A percentile compares a stretch with the other conserved stretches of the same genome.
phyloP scores from a whole-genome alignment of 345 rosid species.

The Syzygium grande region DNA sequence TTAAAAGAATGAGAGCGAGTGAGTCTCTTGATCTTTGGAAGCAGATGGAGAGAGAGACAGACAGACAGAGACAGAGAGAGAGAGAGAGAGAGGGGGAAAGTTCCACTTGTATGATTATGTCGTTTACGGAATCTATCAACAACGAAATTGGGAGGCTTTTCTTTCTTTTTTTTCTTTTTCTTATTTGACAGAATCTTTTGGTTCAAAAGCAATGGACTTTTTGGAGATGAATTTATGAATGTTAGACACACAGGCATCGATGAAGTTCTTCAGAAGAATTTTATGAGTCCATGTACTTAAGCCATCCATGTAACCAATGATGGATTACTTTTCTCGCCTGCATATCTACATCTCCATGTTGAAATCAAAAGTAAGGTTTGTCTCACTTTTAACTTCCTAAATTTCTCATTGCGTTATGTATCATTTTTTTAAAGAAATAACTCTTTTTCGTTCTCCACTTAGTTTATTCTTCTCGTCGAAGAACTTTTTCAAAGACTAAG shows the following conservation, averaged over 20 bases:
- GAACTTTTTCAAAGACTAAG: neutral
- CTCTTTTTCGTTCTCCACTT: neutral
- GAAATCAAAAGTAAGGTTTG: neutral
- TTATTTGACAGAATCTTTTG: neutral
- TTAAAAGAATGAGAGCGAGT: neutral
- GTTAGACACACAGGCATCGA: neutral
- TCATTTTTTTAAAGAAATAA: neutral
- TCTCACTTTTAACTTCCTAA: neutral
- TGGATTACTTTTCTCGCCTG: neutral
- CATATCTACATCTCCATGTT: neutral
- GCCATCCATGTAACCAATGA: rapidly evolving
- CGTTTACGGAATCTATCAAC: conserved; percentile 1
- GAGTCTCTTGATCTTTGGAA: neutral
- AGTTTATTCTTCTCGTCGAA: neutral
- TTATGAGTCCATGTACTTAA: neutral
- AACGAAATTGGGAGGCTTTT: neutral
- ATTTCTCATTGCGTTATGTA: neutral
- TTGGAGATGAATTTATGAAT: neutral
- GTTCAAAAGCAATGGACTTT: neutral
- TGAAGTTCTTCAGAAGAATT: neutral
- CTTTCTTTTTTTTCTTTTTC: neutral
- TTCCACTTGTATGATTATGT: conserved; percentile 6
- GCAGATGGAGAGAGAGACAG: neutral
- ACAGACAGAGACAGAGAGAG: neutral
- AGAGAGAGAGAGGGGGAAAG: neutral